Evolutionary conservation across 2,329 filamentous ascomycete species (phyloP), one percentile per base, ranked within the genome.

Genomic region (Alternaria atra): DNA sequence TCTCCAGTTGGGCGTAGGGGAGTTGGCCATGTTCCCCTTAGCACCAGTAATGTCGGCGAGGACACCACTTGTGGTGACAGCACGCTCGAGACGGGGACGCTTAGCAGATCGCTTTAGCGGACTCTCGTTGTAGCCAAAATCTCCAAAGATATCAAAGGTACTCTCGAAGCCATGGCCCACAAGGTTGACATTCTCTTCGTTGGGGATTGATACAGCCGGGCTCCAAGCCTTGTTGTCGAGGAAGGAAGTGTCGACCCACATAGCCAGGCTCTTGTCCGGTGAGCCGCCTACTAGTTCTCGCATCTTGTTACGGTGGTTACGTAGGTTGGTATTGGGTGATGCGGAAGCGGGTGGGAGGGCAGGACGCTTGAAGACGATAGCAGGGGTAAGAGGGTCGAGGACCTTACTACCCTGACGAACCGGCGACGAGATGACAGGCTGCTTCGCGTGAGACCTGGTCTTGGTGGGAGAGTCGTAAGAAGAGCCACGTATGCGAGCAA

Each of bases 391-490:
- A 3, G 94, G 94, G 17, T 65, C 65, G 43, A 60, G 8, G 27
- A 64, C 65, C 66, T 80, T 79, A 23, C 74, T 73, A 58, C 68
- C 74, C 5, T 73, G 67, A 23, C 76, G 75, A 63, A 78, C 77
- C 3, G 82, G 81, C 23, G 82, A 83, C 2, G 81, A 82, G 52
- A 73, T 74, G 48, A 77, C 67, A 9, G 78, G 73, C 46, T 86
- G 85, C 35, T 84, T 83, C 62, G 84, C 81, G 57, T 82, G 82
- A 12, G 86, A 84, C 42, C 89, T 85, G 69, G 82, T 80, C 80
- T 92, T 93, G 51, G 89, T 91, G 5, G 95, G 95, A 73, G 94
- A 98, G 73, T 97, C 94, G 72, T 94, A 94, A 2, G 93, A 97
- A 2, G 94, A 97, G 64, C 91, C 92, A 67, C 95, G 91, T 55